These are phyloP conservation scores for Wallacemonas rigidus DNA, from an alignment of 208 protist species.

Conservation along the genomic window DNA sequence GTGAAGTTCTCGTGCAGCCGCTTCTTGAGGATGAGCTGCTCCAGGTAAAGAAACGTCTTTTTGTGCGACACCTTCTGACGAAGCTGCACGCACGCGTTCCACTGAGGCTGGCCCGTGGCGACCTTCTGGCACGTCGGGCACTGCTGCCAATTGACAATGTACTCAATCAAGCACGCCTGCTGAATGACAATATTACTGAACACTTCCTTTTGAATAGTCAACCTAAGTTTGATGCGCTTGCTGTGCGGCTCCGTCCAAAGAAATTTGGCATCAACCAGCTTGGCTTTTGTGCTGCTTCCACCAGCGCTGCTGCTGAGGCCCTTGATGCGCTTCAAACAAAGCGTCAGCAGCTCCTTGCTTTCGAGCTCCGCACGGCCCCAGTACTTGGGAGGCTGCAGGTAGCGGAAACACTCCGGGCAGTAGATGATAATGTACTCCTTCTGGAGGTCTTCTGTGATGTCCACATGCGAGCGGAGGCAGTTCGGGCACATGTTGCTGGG, in stretches of 20 bases:
- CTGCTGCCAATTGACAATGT: conserved; percentile 95
- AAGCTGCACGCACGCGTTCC: conserved; percentile 97
- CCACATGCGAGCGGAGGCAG: conserved; percentile 96
- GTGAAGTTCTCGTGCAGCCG: conserved; percentile 94
- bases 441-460: conserved; percentile 98
- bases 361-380: conserved; percentile 97
- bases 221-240: conserved; percentile 97
- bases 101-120: conserved; percentile 97
- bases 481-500: conserved; percentile 99
- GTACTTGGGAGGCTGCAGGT: conserved; percentile 97
- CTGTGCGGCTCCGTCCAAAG: conserved; percentile 99
- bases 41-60: conserved; percentile 98
- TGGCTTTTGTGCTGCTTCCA: conserved; percentile 74
- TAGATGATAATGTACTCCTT: conserved; percentile 96
- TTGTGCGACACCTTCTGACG: conserved; percentile 99
- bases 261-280: conserved; percentile 98
- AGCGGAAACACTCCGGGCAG: conserved; percentile 95
- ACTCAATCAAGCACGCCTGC: conserved; percentile 98
- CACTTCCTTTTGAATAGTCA: conserved; percentile 99
- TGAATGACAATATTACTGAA: conserved; percentile 96
- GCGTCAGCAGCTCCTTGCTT: conserved; percentile 97
- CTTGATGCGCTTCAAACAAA: conserved; percentile 97
- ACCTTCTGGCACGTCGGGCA: conserved; percentile 97
- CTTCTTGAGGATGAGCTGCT: conserved; percentile 99
- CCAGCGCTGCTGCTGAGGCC: conserved; percentile 89